Percentiles rank a stretch among this genome's conserved stretches.
Conservation (phyloP, 139 green algal genomes). For the Marvania coccoides region DNA sequence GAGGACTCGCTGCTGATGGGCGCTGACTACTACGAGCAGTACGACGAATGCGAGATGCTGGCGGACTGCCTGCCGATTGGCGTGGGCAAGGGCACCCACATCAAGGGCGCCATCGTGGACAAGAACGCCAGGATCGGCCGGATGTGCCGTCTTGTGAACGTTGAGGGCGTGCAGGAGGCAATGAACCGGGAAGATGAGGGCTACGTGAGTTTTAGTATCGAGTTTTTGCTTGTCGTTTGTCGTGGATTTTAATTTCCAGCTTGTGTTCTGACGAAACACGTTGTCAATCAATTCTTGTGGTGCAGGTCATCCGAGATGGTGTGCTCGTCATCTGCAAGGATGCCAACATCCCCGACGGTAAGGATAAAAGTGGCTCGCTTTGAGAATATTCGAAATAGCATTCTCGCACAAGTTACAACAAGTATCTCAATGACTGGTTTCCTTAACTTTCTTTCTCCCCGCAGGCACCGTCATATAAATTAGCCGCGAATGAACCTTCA, state of each 20-base stretch:
- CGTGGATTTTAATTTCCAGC: too few species aligned
- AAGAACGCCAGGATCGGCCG: constrained; percentile 89
- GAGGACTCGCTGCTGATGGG: constrained; percentile 80
- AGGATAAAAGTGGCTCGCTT: constrained; percentile 57
- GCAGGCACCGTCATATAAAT: constrained; percentile 13
- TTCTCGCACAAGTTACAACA: too few species aligned
- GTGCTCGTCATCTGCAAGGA: constrained; percentile 96
- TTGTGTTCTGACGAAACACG: too few species aligned
- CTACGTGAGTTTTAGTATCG: too few species aligned
- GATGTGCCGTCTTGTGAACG: constrained; percentile 65
- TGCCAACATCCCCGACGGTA: constrained; percentile 69
- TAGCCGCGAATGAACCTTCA: too few species aligned
- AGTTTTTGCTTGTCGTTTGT: too few species aligned
- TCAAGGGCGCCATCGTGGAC: constrained; percentile 93
- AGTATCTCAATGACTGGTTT: too few species aligned
- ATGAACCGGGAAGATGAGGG: constrained; percentile 80
- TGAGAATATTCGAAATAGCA: too few species aligned
- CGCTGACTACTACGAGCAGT: constrained; percentile 95
- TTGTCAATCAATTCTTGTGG: too few species aligned
- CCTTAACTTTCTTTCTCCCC: too few species aligned
- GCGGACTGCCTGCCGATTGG: constrained; percentile 86
- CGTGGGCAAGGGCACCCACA: constrained; percentile 73
- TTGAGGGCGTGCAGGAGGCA: constrained; percentile 68
- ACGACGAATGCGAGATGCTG: constrained; percentile 58
- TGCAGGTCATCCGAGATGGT: constrained; percentile 95